phyloP scores from a whole-genome alignment of 305 asterid genomes.

The Fraxinus paxiana region DNA sequence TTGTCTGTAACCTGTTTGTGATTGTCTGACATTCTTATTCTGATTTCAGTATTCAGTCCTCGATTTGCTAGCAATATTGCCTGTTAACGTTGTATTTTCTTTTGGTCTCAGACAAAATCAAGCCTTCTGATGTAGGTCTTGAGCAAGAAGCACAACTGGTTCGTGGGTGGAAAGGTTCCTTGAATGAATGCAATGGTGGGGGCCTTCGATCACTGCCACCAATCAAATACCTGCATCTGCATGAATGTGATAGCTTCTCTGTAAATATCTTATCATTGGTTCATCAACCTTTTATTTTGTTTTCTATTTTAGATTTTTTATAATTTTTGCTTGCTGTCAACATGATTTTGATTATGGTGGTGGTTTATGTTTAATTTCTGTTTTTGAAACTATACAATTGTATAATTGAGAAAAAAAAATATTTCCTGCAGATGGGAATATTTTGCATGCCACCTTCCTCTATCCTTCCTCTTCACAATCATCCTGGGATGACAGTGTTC shows the following conservation, averaged over 20 bases:
- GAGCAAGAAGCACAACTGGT: constrained; percentile 87
- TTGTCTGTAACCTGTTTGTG: background rate
- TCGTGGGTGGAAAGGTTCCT: constrained; percentile 65
- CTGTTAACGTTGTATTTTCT: constrained; percentile 22
- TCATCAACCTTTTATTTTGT: background rate
- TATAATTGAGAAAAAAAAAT: background rate
- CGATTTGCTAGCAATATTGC: constrained; percentile 15
- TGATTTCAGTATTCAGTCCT: background rate
- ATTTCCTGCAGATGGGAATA: constrained; percentile 69
- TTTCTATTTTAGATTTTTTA: background rate
- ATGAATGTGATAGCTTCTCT: constrained; percentile 82
- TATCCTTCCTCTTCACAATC: constrained; percentile 91
- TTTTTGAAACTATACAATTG: constrained; percentile 2
- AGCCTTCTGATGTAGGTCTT: constrained; percentile 97
- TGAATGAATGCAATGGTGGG: constrained; percentile 49
- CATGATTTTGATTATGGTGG: background rate
- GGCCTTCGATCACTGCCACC: constrained; percentile 43
- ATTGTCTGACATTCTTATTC: background rate
- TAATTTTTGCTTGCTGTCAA: constrained; percentile 7
- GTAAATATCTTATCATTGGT: constrained; percentile 43
- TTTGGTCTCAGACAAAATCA: constrained; percentile 71
- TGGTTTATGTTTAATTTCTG: background rate
- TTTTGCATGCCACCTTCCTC: constrained; percentile 95
- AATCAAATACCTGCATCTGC: constrained; percentile 77
- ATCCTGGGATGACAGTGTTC: constrained; percentile 99